A percentile compares a stretch with the other conserved stretches of the same genome.
Evolutionary conservation across 495 filamentous ascomycete species (phyloP).

Genomic region (Saxophila tyrrhenica): DNA sequence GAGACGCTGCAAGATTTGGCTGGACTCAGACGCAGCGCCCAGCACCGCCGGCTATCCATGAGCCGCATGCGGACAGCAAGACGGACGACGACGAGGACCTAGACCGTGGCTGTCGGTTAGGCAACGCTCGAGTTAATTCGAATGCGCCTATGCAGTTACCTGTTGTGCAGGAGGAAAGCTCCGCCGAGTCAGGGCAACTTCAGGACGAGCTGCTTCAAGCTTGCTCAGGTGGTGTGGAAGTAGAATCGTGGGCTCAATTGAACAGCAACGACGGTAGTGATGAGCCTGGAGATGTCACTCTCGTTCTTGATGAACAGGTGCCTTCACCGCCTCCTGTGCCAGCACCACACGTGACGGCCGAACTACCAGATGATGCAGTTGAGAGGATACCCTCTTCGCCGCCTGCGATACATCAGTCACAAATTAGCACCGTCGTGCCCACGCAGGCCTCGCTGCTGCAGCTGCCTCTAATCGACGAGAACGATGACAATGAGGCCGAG

Average conservation of each 20-base stretch:
- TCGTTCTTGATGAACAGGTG: not conserved
- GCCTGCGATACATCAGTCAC: not conserved
- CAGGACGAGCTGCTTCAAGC: not conserved
- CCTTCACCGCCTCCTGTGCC: slow-evolving; percentile 3
- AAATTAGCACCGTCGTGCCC: slow-evolving; percentile 12
- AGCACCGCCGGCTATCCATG: not conserved
- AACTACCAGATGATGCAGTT: not conserved
- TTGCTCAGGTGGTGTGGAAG: not conserved
- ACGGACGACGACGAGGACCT: slow-evolving; percentile 7
- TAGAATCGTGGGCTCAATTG: not conserved
- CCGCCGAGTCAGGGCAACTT: not conserved
- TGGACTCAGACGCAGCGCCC: slow-evolving; percentile 10
- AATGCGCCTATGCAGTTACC: not conserved
- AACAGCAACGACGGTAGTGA: not conserved
- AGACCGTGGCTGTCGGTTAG: not conserved
- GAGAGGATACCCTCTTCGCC: slow-evolving; percentile 6
- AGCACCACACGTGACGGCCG: not conserved
- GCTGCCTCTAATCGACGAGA: no score
- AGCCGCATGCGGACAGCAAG: not conserved
- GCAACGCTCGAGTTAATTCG: not conserved
- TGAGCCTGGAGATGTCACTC: not conserved
- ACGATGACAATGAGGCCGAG: not conserved
- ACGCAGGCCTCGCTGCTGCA: slow-evolving; percentile 5
- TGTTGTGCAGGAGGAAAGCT: not conserved
- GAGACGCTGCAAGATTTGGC: slow-evolving; percentile 12